phyloP scores from a whole-genome alignment of 2,329 filamentous ascomycete species.

The Aspergillus tamarii region DNA sequence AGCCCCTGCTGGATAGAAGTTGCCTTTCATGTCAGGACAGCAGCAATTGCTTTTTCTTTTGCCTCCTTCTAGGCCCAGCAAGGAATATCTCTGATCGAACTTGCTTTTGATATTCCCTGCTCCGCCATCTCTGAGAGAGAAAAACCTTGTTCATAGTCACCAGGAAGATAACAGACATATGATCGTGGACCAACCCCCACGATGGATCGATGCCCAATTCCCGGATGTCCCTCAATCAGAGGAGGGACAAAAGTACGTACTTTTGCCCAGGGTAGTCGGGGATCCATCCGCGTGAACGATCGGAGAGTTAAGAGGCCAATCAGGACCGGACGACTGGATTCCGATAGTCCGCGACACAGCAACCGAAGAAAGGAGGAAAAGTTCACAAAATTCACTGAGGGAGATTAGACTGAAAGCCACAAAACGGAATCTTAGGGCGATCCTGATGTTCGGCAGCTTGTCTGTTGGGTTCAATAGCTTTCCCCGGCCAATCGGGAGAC shows the following conservation, averaged over 20 bases:
- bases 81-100: background rate
- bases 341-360: slow-evolving; percentile 1
- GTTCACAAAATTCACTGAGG: background rate
- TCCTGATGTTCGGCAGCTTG: slow-evolving; percentile 1
- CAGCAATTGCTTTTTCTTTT: background rate
- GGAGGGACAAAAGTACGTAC: slow-evolving; percentile 2
- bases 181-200: background rate
- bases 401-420: background rate
- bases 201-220: background rate
- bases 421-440: background rate
- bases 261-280: background rate
- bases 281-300: background rate
- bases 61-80: background rate
- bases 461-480: background rate
- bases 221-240: background rate
- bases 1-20: background rate
- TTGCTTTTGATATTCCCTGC: background rate
- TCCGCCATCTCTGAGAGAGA: background rate
- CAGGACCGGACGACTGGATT: background rate
- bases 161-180: background rate
- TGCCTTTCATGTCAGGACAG: background rate
- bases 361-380: slow-evolving; percentile 1
- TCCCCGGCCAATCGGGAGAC: slow-evolving; percentile 6
- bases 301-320: slow-evolving; percentile 4
- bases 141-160: background rate